Percentiles rank a stretch among this genome's conserved stretches.
Conservation (phyloP, 345 rosid genomes). For the Kandelia obovata region DNA sequence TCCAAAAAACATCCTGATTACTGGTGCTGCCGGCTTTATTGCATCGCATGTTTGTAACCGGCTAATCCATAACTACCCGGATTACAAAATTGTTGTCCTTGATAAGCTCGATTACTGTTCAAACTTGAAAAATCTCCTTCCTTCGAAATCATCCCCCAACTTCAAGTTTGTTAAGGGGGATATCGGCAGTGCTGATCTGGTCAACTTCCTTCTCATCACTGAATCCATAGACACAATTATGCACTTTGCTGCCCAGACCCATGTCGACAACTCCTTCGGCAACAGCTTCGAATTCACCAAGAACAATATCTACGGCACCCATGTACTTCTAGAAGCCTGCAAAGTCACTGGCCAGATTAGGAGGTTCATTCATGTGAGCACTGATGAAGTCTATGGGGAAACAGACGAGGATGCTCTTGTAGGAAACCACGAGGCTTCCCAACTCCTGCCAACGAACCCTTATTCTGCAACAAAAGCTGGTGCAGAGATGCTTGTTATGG, state of each 20-base stretch:
- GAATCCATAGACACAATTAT: constrained; percentile 85
- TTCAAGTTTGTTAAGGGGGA: constrained; percentile 88
- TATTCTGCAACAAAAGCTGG: constrained; percentile 92
- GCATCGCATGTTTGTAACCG: constrained; percentile 82
- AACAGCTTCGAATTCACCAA: constrained; percentile 92
- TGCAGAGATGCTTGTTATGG: too few species aligned
- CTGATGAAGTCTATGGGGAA: constrained; percentile 92
- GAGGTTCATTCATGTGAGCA: constrained; percentile 91
- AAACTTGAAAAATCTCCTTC: constrained; percentile 69
- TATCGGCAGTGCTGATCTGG: constrained; percentile 83
- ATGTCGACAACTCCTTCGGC: constrained; percentile 84
- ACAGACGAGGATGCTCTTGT: constrained; percentile 91
- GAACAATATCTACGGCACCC: constrained; percentile 85
- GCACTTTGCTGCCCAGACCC: constrained; percentile 95
- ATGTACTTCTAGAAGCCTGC: constrained; percentile 84
- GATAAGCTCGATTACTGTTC: constrained; percentile 94
- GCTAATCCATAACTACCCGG: constrained; percentile 65
- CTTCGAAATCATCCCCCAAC: constrained; percentile 58
- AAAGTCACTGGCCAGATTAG: constrained; percentile 84
- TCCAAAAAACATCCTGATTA: constrained; percentile 81
- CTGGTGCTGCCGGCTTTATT: constrained; percentile 88
- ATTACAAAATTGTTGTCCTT: constrained; percentile 80
- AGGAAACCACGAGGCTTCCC: constrained; percentile 91
- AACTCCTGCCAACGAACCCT: constrained; percentile 92
- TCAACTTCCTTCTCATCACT: constrained; percentile 78